A percentile compares a stretch with the other conserved stretches of the same genome.
Conservation (phyloP, 306 rosid species). For the Acmispon strigosus region DNA sequence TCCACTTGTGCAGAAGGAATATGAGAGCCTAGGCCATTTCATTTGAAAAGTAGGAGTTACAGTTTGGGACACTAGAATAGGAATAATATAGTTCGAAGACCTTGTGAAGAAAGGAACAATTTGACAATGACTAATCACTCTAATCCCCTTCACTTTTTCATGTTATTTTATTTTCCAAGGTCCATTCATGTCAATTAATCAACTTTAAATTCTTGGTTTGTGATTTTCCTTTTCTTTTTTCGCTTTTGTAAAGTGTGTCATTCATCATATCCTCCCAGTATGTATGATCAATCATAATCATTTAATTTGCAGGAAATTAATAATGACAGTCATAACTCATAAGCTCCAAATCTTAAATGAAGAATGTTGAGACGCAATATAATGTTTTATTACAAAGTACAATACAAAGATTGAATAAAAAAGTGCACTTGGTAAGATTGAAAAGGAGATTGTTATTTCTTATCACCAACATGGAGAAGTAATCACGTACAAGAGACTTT, state of each 20-base stretch:
- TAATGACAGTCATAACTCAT: too few species aligned
- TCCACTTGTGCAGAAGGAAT: neutral
- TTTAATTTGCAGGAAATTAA: too few species aligned
- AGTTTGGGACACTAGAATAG: neutral
- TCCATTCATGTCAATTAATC: neutral
- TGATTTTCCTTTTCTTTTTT: neutral
- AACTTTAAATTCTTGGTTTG: neutral
- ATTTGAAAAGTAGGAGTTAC: neutral
- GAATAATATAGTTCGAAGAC: neutral
- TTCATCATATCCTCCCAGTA: neutral
- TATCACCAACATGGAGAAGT: too few species aligned
- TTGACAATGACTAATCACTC: constrained; percentile 13
- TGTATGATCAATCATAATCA: too few species aligned
- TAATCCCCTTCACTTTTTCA: neutral
- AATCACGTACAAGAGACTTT: too few species aligned
- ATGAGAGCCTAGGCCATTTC: neutral
- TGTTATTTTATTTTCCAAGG: constrained; percentile 14
- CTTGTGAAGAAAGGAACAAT: constrained; percentile 15
- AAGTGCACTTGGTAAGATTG: too few species aligned
- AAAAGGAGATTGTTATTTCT: too few species aligned
- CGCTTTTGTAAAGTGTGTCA: neutral
- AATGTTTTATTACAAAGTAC: too few species aligned
- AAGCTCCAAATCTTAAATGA: too few species aligned
- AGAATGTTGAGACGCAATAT: too few species aligned
- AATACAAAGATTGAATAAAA: too few species aligned